These are phyloP conservation scores for Nakataea oryzae DNA, from an alignment of 2,329 filamentous ascomycete species.

Conservation along the genomic window DNA sequence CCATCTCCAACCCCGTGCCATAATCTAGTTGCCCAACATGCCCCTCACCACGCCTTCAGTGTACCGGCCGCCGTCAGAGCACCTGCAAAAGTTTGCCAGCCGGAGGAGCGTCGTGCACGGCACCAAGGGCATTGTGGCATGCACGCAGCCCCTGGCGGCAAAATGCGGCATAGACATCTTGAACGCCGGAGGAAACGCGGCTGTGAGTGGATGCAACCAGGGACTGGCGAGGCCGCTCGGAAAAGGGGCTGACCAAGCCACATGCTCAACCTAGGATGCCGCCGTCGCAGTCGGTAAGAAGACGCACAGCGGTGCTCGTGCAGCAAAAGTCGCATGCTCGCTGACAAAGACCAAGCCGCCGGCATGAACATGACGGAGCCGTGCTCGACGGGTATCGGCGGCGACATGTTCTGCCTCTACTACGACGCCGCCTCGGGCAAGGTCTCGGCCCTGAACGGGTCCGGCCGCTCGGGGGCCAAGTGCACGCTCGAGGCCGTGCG, in stretches of 20 bases:
- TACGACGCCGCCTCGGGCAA: constrained; percentile 73
- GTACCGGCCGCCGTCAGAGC: constrained; percentile 31
- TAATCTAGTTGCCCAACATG: constrained; percentile 21
- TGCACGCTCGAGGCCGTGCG: constrained; percentile 60
- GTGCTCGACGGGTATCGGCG: constrained; percentile 87
- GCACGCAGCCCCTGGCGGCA: constrained; percentile 76
- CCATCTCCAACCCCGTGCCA: background rate
- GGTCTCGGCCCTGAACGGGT: constrained; percentile 82
- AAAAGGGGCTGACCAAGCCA: background rate
- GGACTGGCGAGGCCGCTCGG: too few relatives aligned
- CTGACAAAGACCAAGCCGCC: background rate
- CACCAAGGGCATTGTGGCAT: constrained; percentile 79
- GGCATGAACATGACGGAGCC: constrained; percentile 44
- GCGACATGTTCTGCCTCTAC: constrained; percentile 89
- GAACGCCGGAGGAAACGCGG: constrained; percentile 78
- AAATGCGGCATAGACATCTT: constrained; percentile 76
- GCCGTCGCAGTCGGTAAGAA: constrained; percentile 53
- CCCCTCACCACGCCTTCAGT: constrained; percentile 35
- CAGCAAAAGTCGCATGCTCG: background rate
- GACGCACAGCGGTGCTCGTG: background rate
- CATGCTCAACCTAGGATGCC: constrained; percentile 53
- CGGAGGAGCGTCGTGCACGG: constrained; percentile 86
- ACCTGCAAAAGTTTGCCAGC: constrained; percentile 52
- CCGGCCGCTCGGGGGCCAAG: constrained; percentile 65
- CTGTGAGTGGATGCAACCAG: constrained; percentile 54